Evolutionary conservation across 2,329 filamentous ascomycete species (phyloP).

Genomic region (Trichoderma arundinaceum): DNA sequence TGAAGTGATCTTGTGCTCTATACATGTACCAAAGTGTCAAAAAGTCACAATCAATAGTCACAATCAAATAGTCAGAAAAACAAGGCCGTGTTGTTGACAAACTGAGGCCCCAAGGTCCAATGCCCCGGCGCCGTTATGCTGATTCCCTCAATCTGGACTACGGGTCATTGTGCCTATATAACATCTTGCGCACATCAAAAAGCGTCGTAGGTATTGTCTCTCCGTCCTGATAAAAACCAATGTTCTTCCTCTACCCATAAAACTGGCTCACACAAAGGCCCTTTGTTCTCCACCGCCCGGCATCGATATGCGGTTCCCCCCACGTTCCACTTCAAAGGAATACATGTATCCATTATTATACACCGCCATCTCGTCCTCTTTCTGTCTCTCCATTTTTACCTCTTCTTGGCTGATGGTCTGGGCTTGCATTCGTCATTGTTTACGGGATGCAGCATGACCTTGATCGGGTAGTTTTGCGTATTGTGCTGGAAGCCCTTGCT

Average conservation of each 20-base stretch:
- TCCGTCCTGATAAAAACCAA: constrained; percentile 20
- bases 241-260: not conserved
- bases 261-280: not conserved
- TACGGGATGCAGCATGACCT: constrained; percentile 85
- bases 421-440: constrained; percentile 67
- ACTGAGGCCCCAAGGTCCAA: not conserved
- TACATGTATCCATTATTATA: constrained; percentile 16
- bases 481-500: constrained; percentile 93
- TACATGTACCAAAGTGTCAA: not conserved
- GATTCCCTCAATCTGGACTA: constrained; percentile 12
- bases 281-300: constrained; percentile 1
- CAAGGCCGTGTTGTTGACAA: constrained; percentile 20
- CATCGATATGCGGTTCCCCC: not conserved
- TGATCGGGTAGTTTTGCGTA: constrained; percentile 73
- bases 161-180: constrained; percentile 12
- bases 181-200: constrained; percentile 12
- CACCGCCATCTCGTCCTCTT: constrained; percentile 1
- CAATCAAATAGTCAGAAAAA: not conserved
- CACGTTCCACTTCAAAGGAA: constrained; percentile 4
- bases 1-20: no score
- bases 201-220: constrained; percentile 17
- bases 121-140: constrained; percentile 21
- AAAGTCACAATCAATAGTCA: not conserved
- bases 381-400: constrained; percentile 46
- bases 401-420: constrained; percentile 64